These are phyloP conservation scores for Globisporangium polare DNA, from an alignment of 352 stramenopile species.

Conservation along the genomic window DNA sequence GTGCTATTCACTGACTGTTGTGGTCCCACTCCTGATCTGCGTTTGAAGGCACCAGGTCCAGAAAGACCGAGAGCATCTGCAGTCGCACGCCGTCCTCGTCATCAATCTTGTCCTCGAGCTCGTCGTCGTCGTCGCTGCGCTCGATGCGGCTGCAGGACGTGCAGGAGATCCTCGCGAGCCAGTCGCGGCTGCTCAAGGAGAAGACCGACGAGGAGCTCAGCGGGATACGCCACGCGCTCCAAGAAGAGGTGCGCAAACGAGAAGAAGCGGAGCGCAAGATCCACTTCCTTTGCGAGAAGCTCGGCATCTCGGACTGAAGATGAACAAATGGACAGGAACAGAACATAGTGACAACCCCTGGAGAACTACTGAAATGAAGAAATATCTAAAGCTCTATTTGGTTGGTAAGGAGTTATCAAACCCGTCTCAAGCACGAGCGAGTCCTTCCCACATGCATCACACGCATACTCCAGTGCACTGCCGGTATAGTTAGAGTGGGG, in stretches of 20 bases:
- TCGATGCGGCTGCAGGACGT: constrained; percentile 33
- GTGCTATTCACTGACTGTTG: neutral
- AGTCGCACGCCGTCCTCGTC: constrained; percentile 1
- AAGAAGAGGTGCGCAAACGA: constrained; percentile 31
- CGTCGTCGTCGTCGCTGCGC: constrained; percentile 17
- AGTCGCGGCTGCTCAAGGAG: constrained; percentile 27
- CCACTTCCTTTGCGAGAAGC: constrained; percentile 39
- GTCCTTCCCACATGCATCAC: neutral
- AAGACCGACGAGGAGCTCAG: constrained; percentile 28
- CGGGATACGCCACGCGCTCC: constrained; percentile 21
- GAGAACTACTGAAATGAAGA: neutral
- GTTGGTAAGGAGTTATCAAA: neutral
- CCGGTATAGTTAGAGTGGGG: neutral
- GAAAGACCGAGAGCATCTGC: constrained; percentile 7
- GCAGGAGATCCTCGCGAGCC: constrained; percentile 32
- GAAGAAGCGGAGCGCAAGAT: constrained; percentile 38
- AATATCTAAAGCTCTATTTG: constrained; percentile 7
- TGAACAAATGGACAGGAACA: neutral
- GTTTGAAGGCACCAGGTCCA: neutral
- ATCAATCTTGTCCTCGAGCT: constrained; percentile 1
- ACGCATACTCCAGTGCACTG: neutral
- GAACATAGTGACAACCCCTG: neutral
- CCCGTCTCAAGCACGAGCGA: neutral
- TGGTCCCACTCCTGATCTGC: neutral
- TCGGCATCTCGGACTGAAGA: constrained; percentile 23